A percentile compares a stretch with the other conserved stretches of the same genome.
Evolutionary conservation across 163 green algal genomes (phyloP).

Genomic region (Scenedesmus sp.): DNA sequence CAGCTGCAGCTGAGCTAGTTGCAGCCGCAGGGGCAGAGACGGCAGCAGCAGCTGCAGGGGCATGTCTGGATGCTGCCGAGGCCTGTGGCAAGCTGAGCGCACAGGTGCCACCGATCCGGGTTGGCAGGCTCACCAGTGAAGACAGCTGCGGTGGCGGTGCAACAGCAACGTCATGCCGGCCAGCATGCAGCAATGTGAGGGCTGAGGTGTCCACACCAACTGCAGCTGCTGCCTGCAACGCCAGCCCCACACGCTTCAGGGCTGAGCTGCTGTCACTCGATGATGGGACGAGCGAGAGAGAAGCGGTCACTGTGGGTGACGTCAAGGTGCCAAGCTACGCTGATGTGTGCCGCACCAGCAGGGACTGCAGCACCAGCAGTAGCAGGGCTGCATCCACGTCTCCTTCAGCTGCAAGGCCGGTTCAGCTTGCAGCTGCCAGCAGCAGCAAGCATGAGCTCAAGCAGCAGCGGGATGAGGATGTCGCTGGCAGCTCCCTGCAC

Average conservation of each 20-base stretch:
- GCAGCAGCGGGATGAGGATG: background rate
- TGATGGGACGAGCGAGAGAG: background rate
- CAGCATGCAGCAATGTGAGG: background rate
- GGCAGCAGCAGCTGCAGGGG: background rate
- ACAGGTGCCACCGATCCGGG: background rate
- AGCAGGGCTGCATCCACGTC: slow-evolving; percentile 4
- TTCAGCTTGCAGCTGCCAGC: background rate
- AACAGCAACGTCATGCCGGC: background rate
- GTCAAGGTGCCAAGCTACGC: slow-evolving; percentile 1
- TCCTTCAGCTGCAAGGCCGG: background rate
- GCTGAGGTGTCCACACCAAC: slow-evolving; percentile 18
- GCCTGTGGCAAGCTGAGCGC: background rate
- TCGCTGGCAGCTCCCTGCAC: background rate
- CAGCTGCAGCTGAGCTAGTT: background rate
- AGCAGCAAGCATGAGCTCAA: background rate
- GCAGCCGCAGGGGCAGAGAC: background rate
- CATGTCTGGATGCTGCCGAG: background rate
- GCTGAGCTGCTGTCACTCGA: slow-evolving; percentile 11
- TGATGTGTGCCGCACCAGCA: slow-evolving; percentile 16
- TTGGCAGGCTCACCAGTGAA: background rate
- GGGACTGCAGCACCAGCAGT: background rate
- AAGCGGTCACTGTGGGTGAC: background rate
- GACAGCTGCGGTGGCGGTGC: background rate
- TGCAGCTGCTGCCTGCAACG: slow-evolving; percentile 36
- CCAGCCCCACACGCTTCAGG: background rate